These are phyloP conservation scores for Gynostemma pentaphyllum DNA, from an alignment of 306 rosid species.

Conservation along the genomic window DNA sequence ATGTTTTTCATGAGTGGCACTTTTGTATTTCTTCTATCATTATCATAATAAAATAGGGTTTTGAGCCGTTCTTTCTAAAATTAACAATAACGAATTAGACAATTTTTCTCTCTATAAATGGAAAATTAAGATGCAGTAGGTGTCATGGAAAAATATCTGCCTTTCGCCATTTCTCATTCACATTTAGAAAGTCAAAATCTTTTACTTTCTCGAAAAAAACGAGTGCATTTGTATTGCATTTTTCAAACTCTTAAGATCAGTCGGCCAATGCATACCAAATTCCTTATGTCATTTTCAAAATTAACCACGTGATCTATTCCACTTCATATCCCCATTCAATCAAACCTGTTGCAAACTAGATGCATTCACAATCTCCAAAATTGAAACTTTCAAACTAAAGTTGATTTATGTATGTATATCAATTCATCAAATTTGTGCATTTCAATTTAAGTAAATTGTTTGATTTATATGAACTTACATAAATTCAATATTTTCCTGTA, in stretches of 20 bases:
- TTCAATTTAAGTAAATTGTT: not conserved
- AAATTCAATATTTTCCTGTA: not conserved
- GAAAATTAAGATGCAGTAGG: not conserved
- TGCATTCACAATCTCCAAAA: not conserved
- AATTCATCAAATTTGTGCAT: not conserved
- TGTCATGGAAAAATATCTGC: not conserved
- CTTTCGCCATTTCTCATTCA: conserved; percentile 1
- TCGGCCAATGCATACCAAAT: not conserved
- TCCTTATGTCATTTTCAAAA: not conserved
- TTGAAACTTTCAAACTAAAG: not conserved
- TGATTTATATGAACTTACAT: not conserved
- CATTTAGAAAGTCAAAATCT: conserved; percentile 6
- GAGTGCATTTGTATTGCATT: not conserved
- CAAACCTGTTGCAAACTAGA: not conserved
- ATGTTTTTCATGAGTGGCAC: too few relatives aligned
- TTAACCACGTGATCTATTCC: not conserved
- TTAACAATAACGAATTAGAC: too few relatives aligned
- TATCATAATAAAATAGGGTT: too few relatives aligned
- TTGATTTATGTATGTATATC: not conserved
- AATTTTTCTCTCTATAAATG: not conserved
- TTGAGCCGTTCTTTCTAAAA: too few relatives aligned
- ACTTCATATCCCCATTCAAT: not conserved
- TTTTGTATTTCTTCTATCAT: too few relatives aligned
- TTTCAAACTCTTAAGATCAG: not conserved
- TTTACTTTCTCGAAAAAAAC: not conserved